A percentile compares a stretch with the other conserved stretches of the same genome.
These are phyloP conservation scores for Solanum etuberosum DNA, from an alignment of 257 asterid genomes.

Conservation along the genomic window DNA sequence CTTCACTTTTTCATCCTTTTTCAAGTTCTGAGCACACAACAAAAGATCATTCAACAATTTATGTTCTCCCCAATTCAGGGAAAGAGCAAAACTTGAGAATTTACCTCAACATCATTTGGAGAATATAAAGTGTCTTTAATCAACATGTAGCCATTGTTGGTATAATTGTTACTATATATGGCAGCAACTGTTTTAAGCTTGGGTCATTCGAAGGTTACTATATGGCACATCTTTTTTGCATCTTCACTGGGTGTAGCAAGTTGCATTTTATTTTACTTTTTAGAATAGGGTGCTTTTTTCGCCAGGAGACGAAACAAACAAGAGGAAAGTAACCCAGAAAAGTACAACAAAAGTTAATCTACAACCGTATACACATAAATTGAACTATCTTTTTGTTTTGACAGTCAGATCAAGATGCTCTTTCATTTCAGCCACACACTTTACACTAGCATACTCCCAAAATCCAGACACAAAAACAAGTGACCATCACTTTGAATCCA, in stretches of 20 bases:
- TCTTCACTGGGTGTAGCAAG: neutral
- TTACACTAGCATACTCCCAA: neutral
- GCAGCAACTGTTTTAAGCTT: neutral
- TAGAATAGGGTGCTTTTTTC: neutral
- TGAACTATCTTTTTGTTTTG: neutral
- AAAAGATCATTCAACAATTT: neutral
- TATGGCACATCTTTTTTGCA: neutral
- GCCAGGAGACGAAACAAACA: neutral
- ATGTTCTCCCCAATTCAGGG: neutral
- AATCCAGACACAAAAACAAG: neutral
- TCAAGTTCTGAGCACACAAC: neutral
- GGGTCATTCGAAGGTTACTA: neutral
- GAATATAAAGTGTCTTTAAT: neutral
- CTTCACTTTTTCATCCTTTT: neutral
- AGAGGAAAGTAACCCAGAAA: neutral
- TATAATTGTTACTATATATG: neutral
- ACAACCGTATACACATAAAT: neutral
- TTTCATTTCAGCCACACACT: neutral
- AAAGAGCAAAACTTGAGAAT: neutral
- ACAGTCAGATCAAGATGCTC: neutral
- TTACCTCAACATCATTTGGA: neutral
- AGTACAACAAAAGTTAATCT: neutral
- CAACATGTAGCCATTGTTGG: neutral
- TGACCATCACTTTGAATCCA: neutral
- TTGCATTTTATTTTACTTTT: neutral